Conservation (phyloP, 805 yeast species). For the Trichomonascus vanleenenianus region DNA sequence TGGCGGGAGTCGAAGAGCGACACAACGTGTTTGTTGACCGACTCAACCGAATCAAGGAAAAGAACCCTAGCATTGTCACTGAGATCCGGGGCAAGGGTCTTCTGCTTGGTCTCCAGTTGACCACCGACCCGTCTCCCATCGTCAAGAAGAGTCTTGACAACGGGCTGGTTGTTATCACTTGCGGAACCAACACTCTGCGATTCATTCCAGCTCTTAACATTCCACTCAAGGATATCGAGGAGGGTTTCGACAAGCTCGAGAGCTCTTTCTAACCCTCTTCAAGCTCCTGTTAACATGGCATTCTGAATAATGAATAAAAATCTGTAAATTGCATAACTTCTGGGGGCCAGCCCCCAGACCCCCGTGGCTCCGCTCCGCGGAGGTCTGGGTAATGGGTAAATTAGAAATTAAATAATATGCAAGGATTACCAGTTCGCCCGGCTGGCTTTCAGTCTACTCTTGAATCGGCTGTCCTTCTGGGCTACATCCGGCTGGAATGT, state of each 20-base stretch:
- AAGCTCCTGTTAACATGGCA: too few species aligned
- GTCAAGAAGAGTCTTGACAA: constrained; percentile 63
- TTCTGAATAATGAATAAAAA: too few species aligned
- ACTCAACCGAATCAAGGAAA: constrained; percentile 35
- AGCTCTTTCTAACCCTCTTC: constrained; percentile 42
- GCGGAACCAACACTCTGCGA: constrained; percentile 86
- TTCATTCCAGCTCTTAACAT: constrained; percentile 90
- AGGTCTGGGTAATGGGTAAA: too few species aligned
- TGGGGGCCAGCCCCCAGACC: too few species aligned
- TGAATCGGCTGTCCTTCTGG: constrained; percentile 13
- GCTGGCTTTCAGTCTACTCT: constrained; percentile 15
- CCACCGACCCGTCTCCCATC: constrained; percentile 52
- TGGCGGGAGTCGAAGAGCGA: constrained; percentile 51
- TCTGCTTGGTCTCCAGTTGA: constrained; percentile 74
- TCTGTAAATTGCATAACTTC: too few species aligned
- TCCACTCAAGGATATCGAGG: constrained; percentile 54
- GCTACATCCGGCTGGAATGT: constrained; percentile 4
- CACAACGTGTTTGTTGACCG: constrained; percentile 49
- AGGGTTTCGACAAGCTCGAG: constrained; percentile 67
- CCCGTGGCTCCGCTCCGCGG: too few species aligned
- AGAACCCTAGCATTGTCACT: constrained; percentile 52
- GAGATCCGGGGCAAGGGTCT: constrained; percentile 86
- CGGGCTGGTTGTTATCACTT: constrained; percentile 81
- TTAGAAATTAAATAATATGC: too few species aligned
- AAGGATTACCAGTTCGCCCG: constrained; percentile 18